Evolutionary conservation across 2,329 filamentous ascomycete genomes (phyloP).

Genomic region (Xylariaceae sp.): DNA sequence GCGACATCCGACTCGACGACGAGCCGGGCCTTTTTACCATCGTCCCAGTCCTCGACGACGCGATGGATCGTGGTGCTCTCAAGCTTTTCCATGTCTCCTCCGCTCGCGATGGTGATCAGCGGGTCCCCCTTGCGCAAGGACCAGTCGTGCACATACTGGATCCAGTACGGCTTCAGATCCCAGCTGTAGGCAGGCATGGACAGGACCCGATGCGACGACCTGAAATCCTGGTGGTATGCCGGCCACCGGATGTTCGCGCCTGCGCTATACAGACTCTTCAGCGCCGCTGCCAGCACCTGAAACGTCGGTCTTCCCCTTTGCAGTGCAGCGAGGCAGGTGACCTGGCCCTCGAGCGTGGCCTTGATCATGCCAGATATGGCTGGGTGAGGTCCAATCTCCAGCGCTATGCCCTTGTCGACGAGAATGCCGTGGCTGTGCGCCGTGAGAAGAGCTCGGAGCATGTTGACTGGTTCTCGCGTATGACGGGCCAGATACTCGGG

Average conservation of each 20-base stretch:
- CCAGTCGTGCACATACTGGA: constrained; percentile 63
- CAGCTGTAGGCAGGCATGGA: constrained; percentile 65
- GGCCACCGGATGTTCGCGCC: constrained; percentile 64
- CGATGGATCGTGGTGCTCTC: no score
- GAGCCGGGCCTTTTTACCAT: no score
- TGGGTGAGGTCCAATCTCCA: constrained; percentile 66
- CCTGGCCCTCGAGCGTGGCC: constrained; percentile 37
- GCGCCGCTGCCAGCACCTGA: constrained; percentile 49
- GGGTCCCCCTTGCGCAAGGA: constrained; percentile 54
- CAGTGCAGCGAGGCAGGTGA: constrained; percentile 47
- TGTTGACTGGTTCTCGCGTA: constrained; percentile 62
- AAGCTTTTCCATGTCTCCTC: neutral
- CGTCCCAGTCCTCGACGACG: no score
- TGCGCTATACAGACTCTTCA: constrained; percentile 51
- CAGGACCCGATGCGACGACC: constrained; percentile 42
- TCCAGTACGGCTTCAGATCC: constrained; percentile 68
- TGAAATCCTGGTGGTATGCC: constrained; percentile 57
- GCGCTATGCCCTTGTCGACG: constrained; percentile 51
- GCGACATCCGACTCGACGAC: constrained; percentile 36
- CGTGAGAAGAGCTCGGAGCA: constrained; percentile 49
- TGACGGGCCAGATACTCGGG: constrained; percentile 56
- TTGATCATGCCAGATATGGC: constrained; percentile 57
- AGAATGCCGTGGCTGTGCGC: constrained; percentile 45
- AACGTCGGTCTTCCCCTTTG: constrained; percentile 51
- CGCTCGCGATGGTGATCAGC: constrained; percentile 1